Evolutionary conservation across 2,329 filamentous ascomycete genomes (phyloP).

Genomic region (Waltergamsia citrina): DNA sequence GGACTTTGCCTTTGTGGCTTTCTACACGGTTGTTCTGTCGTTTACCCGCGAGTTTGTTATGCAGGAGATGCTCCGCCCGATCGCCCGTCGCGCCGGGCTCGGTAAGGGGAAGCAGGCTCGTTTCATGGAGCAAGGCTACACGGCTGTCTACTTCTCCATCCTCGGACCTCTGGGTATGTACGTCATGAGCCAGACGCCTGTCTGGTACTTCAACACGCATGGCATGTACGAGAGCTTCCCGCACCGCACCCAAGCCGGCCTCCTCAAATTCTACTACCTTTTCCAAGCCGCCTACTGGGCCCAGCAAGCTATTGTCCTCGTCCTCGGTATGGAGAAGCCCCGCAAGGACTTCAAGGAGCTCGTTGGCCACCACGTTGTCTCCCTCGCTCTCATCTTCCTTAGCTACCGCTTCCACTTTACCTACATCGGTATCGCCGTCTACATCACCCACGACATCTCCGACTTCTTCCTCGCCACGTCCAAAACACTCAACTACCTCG

Average conservation of each 20-base stretch:
- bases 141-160: slow-evolving; percentile 78
- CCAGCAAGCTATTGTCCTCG: slow-evolving; percentile 81
- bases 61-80: slow-evolving; percentile 75
- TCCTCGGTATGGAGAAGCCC: slow-evolving; percentile 84
- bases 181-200: slow-evolving; percentile 82
- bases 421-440: slow-evolving; percentile 87
- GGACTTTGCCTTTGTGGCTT: slow-evolving; percentile 79
- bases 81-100: slow-evolving; percentile 63
- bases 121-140: slow-evolving; percentile 96
- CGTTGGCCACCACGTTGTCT: slow-evolving; percentile 85
- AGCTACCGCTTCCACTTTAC: slow-evolving; percentile 97
- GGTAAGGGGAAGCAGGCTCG: slow-evolving; percentile 71
- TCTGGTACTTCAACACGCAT: slow-evolving; percentile 91
- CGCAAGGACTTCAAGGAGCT: slow-evolving; percentile 93
- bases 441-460: slow-evolving; percentile 88
- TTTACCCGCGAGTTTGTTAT: slow-evolving; percentile 95
- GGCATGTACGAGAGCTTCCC: slow-evolving; percentile 89
- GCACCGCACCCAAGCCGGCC: slow-evolving; percentile 67
- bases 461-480: slow-evolving; percentile 95
- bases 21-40: slow-evolving; percentile 82
- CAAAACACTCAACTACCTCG: slow-evolving; percentile 86
- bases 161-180: slow-evolving; percentile 79
- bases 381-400: slow-evolving; percentile 69
- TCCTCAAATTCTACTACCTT: slow-evolving; percentile 93
- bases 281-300: slow-evolving; percentile 94